Base-by-base conservation (phyloP, 805 yeast genomes). In the Cyberlindnera subsufficiens region DNA sequence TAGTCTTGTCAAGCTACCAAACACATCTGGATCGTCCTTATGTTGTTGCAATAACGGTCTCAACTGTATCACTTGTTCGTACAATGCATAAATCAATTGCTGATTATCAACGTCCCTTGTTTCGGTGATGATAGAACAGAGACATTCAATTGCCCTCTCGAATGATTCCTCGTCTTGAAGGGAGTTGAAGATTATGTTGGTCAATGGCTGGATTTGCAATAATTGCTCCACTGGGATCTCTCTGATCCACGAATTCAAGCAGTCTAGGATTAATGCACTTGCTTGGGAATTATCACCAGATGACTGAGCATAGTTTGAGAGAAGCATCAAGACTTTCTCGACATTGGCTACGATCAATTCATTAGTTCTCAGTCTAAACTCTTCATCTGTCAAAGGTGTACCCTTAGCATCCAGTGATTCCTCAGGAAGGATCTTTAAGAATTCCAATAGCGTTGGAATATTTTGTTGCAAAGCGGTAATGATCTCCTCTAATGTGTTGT, bases 171-270 rank as follows among this genome's bases (percentile, higher is more conserved):
- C 84, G 37, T 65, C 63, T 8, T 65, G 46, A 32, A 83, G 63
- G 1, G 86, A 78, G 39, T 72, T 72, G 61, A 90, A 86, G 25
- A 90, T 75, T 46, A 89, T 66, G 7, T 75, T 68, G 19, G 89
- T 77, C 34, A 93, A 66, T 2, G 93, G 76, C 16, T 78, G 69
- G 38, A 78, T 71, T 9, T 75, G 64, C 35, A 91, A 64, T n/a
- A 93, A 67, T 38, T 78, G 73, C 40, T 77, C 81, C 22, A 91
- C 72, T 4, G 91, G 86, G 38, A 88, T 78, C 60, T 95, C 99
- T 48, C 74, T 75, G 46, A 93, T 81, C 99, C 99, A 93, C 17
- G 95, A 84, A 52, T 82, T 81, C 44, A 95, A 67, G 63, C 96
- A 85, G 48, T 80, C 82, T 44, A 91, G 71, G 6, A 88, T 71